These are phyloP conservation scores for Eucalyptus erythrocorys DNA, from an alignment of 345 rosid species.

Conservation along the genomic window DNA sequence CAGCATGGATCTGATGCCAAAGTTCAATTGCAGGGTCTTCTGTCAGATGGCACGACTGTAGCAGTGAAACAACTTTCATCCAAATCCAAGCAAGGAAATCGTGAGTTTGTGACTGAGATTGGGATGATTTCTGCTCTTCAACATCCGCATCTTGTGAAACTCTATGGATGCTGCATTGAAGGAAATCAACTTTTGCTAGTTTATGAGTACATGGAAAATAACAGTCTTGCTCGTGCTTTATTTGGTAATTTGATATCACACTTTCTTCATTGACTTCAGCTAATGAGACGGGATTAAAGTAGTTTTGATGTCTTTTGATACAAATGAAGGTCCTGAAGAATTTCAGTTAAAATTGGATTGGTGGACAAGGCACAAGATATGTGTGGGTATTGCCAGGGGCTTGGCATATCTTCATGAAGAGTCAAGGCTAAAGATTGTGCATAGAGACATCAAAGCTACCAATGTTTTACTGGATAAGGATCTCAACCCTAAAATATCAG, in stretches of 20 bases:
- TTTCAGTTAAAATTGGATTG: neutral
- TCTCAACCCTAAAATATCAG: neutral
- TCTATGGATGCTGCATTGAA: neutral
- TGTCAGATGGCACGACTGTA: neutral
- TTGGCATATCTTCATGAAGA: constrained; percentile 1
- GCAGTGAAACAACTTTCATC: neutral
- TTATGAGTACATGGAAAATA: neutral
- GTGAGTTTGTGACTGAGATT: constrained; percentile 1
- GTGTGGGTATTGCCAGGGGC: neutral
- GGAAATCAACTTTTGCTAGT: neutral
- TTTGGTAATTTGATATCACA: neutral
- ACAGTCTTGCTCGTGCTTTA: neutral
- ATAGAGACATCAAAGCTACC: neutral
- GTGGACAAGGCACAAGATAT: neutral
- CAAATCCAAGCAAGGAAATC: constrained; percentile 1
- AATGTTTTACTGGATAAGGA: neutral
- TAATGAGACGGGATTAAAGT: neutral
- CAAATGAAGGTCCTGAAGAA: neutral
- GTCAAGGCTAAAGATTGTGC: neutral
- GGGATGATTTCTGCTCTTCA: constrained; percentile 5
- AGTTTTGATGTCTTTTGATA: neutral
- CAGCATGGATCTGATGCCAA: neutral
- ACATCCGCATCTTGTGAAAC: neutral
- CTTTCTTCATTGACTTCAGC: neutral
- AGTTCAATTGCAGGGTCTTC: neutral